Evolutionary conservation across 1,284 basidiomycete species (phyloP), one percentile per base, ranked within the genome.

Genomic region (Cryptococcus maquisensis): DNA sequence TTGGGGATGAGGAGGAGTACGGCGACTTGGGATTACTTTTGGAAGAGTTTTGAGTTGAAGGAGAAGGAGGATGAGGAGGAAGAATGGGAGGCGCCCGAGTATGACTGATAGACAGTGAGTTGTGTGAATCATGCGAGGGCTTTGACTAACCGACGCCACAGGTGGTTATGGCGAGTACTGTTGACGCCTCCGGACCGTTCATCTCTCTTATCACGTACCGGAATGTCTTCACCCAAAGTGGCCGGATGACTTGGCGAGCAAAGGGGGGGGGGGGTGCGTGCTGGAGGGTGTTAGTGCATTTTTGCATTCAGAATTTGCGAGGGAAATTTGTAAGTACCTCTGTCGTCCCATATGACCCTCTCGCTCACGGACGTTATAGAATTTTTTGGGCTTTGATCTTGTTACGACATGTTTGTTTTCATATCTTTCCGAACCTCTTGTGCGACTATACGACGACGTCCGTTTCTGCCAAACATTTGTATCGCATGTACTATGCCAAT

Each of bases 41-140:
- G 47, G 47, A 38, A 21, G 36, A 48, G 47, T 21, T 36, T 48
- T 38, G 21, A 37, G 35, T 15, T 48, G 32, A 35, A 32, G 36
- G 47, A 48, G 18, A 36, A 35, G 36, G 47, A 20, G 18, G 47
- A 48, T 21, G 47, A 38, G 15, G 47, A 38, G 28, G n/a, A 8
- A 16, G 36, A 48, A n/a, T 48, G 47, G 47, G 47, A 48, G 23
- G 20, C 28, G 18, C 47, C 47, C 5, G 47, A 9, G 18, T 48
- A 35, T 32, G 47, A 48, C 15, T 48, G 28, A 35, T 28, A 16
- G 36, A 38, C 36, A 7, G 55, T 50, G 47, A 49, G 28, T 32
- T 32, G 28, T 8, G 1, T 57, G 2, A 23, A 24, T 13, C 32
- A 28, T 15, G 1, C 39, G 9, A 24, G 15, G 7, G 2, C 8